phyloP scores from a whole-genome alignment of 805 yeast species.

The Yarrowia alimentaria region DNA sequence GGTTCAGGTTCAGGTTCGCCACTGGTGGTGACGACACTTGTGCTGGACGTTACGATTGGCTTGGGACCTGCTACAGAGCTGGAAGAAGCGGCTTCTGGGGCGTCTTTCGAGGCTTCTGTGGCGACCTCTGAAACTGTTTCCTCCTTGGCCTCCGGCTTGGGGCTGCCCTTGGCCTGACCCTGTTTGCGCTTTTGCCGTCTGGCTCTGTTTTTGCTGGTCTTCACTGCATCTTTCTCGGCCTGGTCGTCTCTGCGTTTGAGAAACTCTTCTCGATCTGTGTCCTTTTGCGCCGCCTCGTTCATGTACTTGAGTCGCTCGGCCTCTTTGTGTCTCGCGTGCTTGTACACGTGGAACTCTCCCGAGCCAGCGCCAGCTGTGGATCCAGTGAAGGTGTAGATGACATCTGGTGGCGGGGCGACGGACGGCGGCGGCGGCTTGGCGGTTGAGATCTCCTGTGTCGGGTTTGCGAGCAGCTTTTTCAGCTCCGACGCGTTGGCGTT shows the following conservation, averaged over 20 bases:
- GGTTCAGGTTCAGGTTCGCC: background rate
- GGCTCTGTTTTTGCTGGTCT: conserved; percentile 36
- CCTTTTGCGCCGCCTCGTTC: conserved; percentile 33
- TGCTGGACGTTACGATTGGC: too few species aligned
- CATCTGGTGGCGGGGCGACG: conserved; percentile 35
- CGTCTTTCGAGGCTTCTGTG: too few species aligned
- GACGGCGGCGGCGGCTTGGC: conserved; percentile 28
- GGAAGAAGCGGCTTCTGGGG: too few species aligned
- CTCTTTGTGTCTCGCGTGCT: conserved; percentile 38
- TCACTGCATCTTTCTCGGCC: conserved; percentile 33
- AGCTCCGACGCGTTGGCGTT: conserved; percentile 20
- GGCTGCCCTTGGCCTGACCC: conserved; percentile 2
- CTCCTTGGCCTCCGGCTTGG: conserved; percentile 11
- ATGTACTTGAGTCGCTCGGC: conserved; percentile 35
- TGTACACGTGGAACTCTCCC: conserved; percentile 43
- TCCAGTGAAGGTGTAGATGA: conserved; percentile 38
- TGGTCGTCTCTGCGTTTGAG: conserved; percentile 30
- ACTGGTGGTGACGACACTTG: background rate
- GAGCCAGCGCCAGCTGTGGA: conserved; percentile 43
- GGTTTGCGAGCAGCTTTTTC: conserved; percentile 21
- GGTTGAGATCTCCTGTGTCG: conserved; percentile 24
- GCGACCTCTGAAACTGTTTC: too few species aligned
- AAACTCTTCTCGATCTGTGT: conserved; percentile 35
- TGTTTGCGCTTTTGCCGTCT: conserved; percentile 29
- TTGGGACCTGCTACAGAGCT: too few species aligned